phyloP scores from a whole-genome alignment of 306 rosid species.

The Cucumis melo region DNA sequence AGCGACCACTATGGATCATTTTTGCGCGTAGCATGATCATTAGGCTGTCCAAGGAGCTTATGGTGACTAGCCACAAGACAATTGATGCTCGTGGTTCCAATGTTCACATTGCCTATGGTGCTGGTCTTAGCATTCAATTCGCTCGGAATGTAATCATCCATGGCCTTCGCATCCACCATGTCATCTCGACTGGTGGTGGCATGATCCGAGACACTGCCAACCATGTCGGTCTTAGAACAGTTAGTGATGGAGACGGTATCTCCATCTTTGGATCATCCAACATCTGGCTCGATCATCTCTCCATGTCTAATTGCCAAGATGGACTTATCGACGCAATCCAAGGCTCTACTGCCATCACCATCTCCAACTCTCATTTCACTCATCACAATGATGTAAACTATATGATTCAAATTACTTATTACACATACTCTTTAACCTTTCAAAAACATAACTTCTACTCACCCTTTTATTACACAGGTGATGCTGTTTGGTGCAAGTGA shows the following conservation, averaged over 20 bases:
- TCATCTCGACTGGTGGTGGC: slow-evolving; percentile 22
- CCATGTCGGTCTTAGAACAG: slow-evolving; percentile 36
- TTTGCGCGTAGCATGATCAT: slow-evolving; percentile 49
- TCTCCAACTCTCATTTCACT: slow-evolving; percentile 67
- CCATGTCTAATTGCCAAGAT: slow-evolving; percentile 43
- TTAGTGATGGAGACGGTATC: slow-evolving; percentile 69
- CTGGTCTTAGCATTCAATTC: slow-evolving; percentile 41
- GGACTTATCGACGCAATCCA: slow-evolving; percentile 61
- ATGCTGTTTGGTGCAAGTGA: slow-evolving; percentile 57
- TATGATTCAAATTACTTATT: neutral
- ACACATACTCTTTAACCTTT: neutral
- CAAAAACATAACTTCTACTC: neutral
- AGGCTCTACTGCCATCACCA: slow-evolving; percentile 66
- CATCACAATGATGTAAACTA: slow-evolving; percentile 34
- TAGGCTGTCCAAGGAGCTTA: slow-evolving; percentile 31
- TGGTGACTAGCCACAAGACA: slow-evolving; percentile 60
- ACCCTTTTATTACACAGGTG: neutral
- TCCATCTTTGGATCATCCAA: slow-evolving; percentile 49
- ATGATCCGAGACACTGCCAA: slow-evolving; percentile 39
- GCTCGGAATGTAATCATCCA: slow-evolving; percentile 53
- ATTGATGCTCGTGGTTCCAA: slow-evolving; percentile 75
- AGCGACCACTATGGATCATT: slow-evolving; percentile 63
- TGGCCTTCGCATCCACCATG: slow-evolving; percentile 32
- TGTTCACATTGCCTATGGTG: slow-evolving; percentile 42
- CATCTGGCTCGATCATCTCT: slow-evolving; percentile 76